These are phyloP conservation scores for Citropsis articulata DNA, from an alignment of 345 rosid genomes.

Conservation along the genomic window DNA sequence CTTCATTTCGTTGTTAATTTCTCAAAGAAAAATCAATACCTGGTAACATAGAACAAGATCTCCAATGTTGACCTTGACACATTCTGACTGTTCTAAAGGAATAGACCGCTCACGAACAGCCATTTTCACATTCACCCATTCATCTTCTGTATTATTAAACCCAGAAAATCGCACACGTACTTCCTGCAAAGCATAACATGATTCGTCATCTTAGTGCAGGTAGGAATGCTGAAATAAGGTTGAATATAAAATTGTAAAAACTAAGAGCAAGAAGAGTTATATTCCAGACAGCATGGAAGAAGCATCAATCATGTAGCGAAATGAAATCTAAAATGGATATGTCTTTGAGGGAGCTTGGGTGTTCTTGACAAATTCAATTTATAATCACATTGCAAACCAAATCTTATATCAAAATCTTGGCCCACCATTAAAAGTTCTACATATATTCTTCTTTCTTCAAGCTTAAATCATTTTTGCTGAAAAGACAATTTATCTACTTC, in stretches of 20 bases:
- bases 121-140: constrained; percentile 71
- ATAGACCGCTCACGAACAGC: constrained; percentile 73
- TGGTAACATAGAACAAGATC: constrained; percentile 77
- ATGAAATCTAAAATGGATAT: neutral
- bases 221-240: neutral
- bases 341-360: neutral
- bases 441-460: neutral
- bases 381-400: neutral
- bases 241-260: no score
- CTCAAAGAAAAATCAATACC: constrained; percentile 29
- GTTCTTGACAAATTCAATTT: neutral
- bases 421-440: neutral
- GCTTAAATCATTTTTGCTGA: neutral
- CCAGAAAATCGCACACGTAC: constrained; percentile 84
- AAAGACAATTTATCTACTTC: neutral
- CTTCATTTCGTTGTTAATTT: neutral
- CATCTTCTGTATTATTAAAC: constrained; percentile 60
- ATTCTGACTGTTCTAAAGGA: constrained; percentile 81
- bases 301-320: neutral
- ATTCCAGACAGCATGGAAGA: neutral
- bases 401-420: neutral
- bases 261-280: neutral
- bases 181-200: constrained; percentile 46
- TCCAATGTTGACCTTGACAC: constrained; percentile 54
- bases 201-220: neutral